Evolutionary conservation across 2,329 filamentous ascomycete genomes (phyloP), one percentile per base, ranked within the genome.

Genomic region (Colletotrichum magnum): DNA sequence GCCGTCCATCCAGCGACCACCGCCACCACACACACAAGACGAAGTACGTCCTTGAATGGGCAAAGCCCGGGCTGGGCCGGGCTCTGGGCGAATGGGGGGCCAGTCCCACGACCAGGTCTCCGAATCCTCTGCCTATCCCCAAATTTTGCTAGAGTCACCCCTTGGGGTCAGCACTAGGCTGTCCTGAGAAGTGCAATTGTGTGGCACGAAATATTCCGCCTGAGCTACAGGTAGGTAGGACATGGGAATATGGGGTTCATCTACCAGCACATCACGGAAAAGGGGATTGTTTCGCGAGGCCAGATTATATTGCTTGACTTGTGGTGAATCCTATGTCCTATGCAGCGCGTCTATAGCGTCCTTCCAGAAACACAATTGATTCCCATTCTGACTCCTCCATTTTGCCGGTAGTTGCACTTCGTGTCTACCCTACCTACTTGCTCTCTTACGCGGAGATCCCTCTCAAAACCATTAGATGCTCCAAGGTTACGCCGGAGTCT

Each of bases 81-180:
- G 24, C 54, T 12, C 32, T 59, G 50, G 66, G 32, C 66, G 66
- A 69, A 66, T 69, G 54, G 28, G 66, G 54, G 56, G 43, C n/a
- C 21, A 6, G 28, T 16, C 12, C 41, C 50, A 53, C 39, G 53
- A 28, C 48, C 41, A 41, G 39, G 53, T 32, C 61, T 53, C 50
- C 50, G 50, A 54, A 51, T 56, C 66, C 43, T 56, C 48, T 48
- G 41, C 43, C 6, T 18, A 10, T 26, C 32, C 50, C 39, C 39
- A 32, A 36, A 13, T 18, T 13, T 47, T n/a, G 6, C 43, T 47
- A n/a, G 43, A 47, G 43, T 15, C 18, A 47, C 16, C 43, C 43
- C 32, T 10, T 7, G 32, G 5, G 43, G 43, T 24, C 21, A 24
- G 21, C 21, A 24, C 21, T 24, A 24, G 21, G 21, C 21, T 24